phyloP scores from a whole-genome alignment of 495 filamentous ascomycete species.

The Xylaria grammica region DNA sequence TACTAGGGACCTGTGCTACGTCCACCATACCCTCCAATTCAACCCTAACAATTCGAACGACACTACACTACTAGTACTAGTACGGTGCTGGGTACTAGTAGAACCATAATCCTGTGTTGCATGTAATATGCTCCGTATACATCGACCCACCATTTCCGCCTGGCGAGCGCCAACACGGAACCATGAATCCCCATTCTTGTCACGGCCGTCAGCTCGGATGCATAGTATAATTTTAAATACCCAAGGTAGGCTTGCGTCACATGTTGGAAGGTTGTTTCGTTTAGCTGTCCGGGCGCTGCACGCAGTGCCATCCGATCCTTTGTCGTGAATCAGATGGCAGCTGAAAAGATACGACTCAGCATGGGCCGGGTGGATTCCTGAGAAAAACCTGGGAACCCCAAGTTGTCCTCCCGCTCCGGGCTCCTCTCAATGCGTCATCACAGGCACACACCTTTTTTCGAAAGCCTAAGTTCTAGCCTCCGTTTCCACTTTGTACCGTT shows the following conservation, averaged over 20 bases:
- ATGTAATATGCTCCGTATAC: too few species aligned
- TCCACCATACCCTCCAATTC: slow-evolving; percentile 9
- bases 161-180: background rate
- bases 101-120: too few species aligned
- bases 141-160: background rate
- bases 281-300: slow-evolving; percentile 3
- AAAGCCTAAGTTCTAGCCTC: too few species aligned
- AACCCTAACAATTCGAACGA: background rate
- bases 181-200: slow-evolving; percentile 3
- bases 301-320: background rate
- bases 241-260: slow-evolving; percentile 5
- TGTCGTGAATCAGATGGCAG: background rate
- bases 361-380: too few species aligned
- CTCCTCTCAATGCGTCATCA: too few species aligned
- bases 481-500: too few species aligned
- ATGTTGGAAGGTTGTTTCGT: slow-evolving; percentile 14
- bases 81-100: too few species aligned
- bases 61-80: too few species aligned
- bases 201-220: slow-evolving; percentile 12
- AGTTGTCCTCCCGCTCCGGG: too few species aligned
- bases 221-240: background rate
- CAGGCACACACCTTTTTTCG: too few species aligned
- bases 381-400: too few species aligned
- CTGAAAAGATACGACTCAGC: background rate
- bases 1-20: too few species aligned